Evolutionary conservation across 106 monocot species (phyloP).

Genomic region (Apostasia ramifera): DNA sequence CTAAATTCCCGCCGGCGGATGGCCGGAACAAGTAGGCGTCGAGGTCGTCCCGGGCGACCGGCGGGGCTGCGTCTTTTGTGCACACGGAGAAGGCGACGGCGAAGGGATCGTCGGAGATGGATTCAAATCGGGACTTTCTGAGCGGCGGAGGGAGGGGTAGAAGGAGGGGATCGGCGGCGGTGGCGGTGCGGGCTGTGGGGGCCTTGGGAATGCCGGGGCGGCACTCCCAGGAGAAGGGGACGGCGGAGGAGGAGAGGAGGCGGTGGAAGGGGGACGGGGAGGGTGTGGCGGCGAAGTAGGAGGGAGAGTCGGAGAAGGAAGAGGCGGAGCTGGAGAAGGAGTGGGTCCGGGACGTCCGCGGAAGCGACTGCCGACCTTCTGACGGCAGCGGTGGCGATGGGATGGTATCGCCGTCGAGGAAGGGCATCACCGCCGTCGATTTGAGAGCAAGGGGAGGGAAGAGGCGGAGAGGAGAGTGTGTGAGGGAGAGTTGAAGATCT

Average conservation of each 20-base stretch:
- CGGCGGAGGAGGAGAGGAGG: slow-evolving; percentile 9
- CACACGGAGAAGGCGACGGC: slow-evolving; percentile 29
- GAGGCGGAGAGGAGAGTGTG: not conserved
- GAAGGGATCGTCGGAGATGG: slow-evolving; percentile 22
- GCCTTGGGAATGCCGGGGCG: slow-evolving; percentile 35
- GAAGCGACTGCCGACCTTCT: not conserved
- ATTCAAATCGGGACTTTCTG: too few relatives aligned
- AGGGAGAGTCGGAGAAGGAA: slow-evolving; percentile 6
- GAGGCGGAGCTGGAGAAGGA: slow-evolving; percentile 3
- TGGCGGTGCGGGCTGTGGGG: slow-evolving; percentile 7
- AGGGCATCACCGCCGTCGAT: not conserved
- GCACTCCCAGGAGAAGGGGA: slow-evolving; percentile 46
- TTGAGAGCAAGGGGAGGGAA: slow-evolving; percentile 1
- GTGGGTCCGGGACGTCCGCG: not conserved
- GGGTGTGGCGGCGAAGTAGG: too few relatives aligned
- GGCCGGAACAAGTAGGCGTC: too few relatives aligned
- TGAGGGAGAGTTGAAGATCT: not conserved
- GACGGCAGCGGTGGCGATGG: not conserved
- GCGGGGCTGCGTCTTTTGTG: slow-evolving; percentile 9
- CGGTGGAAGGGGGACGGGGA: too few relatives aligned
- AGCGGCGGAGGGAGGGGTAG: too few relatives aligned
- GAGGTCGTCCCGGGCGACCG: too few relatives aligned
- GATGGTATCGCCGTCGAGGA: slow-evolving; percentile 9
- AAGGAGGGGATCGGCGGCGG: slow-evolving; percentile 1
- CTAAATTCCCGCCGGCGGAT: not conserved